Evolutionary conservation across 495 filamentous ascomycete genomes (phyloP), one percentile per base, ranked within the genome.

Genomic region (Xylaria cubensis): DNA sequence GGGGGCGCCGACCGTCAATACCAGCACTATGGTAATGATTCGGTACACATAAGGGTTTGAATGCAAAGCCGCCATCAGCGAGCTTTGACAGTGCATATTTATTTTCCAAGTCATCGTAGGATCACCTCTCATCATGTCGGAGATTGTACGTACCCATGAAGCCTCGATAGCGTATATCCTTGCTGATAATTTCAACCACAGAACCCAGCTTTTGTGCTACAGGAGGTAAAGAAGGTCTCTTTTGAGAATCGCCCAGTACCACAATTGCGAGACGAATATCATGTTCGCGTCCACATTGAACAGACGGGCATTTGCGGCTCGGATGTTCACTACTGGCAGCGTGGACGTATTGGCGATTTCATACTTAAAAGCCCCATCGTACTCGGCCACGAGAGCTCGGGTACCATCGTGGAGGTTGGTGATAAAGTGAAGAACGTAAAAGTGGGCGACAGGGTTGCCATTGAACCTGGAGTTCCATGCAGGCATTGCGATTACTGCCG

Each of bases 371-470:
- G 62, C 10, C 80, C 79, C 34, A 79, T 82, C n/a, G 65, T 93
- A 76, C 88, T 94, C 24, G 92, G 92, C 66, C 92, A 94, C 82
- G 92, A 94, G 83, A 93, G 92, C 67, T 88, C 91, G 34, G 92
- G 91, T 65, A 85, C 88, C 65, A 81, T 94, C 48, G 79, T 94
- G 64, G 88, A 92, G 42, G 88, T 89, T 41, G 92, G 92, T 41
- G 85, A 90, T 62, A 86, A 85, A 4, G 92, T 94, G 69, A 91
- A 83, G 19, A 81, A 85, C 70, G 85, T 93, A 73, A 86, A 90
- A 74, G 83, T 86, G 26, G 92, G 92, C 73, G 92, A 94, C 70
- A 80, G 78, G 0, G 86, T 88, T 59, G 86, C 87, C 39, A 87
- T 88, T 76, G 87, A 88, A 67, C 86, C 86, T 4, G 86, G 87